Base-by-base conservation (phyloP, 2,329 filamentous ascomycete genomes). In the Cordyceps cateniannulata region DNA sequence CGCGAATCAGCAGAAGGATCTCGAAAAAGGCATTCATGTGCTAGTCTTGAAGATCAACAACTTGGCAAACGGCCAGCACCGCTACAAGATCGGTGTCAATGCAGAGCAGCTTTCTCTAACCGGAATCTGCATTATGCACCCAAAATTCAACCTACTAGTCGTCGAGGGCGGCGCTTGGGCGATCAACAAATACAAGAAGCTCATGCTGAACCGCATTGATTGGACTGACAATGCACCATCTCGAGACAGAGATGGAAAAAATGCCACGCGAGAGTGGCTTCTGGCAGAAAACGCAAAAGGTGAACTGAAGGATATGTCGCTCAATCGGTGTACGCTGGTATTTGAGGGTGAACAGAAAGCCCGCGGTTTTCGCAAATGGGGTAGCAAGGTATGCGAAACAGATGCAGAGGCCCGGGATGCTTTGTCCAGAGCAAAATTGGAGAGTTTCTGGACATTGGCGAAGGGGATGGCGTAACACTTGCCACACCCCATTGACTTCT, bases 121-220 rank as follows among this genome's bases (percentile, higher is more conserved):
- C 0, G 95, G 95, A 14, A 85, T 93, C n/a, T 96, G 91, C 68
- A 85, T 99, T 65, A 87, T 97, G 81, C 87, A 97, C 69, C 95
- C 95, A 1, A 89, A 87, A 65, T 88, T 96, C 74, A 96, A 89
- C 70, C 77, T 99, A 3, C 85, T 99, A 18, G 85, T 99, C 64
- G 92, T 96, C 1, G 96, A 99, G 73, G 95, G 93, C 38, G 95
- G 95, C 44, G 80, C 86, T 62, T 88, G 95, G 76, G 89, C 88
- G 62, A 89, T 95, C 71, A 86, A 85, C 57, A 87, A 88, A 64
- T 98, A 93, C 79, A 91, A 89, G 73, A 97, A 96, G 72, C 81
- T 99, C 32, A 93, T 99, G 90, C 80, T 96, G 48, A 88, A 93
- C 67, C 91, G 95, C 52, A 92, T 98, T 69, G 89, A 96, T 73